Evolutionary conservation across 139 green algal species (phyloP).

Genomic region (Chlamydomonas sphaeroides): DNA sequence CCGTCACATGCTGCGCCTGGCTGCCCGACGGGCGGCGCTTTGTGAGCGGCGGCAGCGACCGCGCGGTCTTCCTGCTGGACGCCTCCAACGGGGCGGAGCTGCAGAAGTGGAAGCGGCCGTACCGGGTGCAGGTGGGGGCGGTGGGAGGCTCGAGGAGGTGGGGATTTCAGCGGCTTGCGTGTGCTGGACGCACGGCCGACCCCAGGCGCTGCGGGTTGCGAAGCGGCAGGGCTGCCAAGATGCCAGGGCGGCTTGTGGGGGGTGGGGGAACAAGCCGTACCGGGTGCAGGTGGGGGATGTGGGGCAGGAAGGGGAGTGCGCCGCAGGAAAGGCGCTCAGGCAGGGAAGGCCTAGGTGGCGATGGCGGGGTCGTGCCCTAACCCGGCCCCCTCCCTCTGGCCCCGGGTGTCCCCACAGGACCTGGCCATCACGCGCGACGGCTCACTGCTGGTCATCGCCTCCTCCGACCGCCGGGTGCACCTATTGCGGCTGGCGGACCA

Average conservation of each 20-base stretch:
- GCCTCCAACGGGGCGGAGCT: constrained; percentile 58
- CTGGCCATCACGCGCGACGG: constrained; percentile 76
- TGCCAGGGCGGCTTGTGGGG: no score
- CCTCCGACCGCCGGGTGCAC: constrained; percentile 71
- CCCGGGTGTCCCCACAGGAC: no score
- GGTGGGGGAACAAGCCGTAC: constrained; percentile 65
- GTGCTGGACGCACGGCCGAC: no score
- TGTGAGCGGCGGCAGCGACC: constrained; percentile 79
- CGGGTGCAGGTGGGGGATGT: constrained; percentile 55
- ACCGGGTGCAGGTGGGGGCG: constrained; percentile 59
- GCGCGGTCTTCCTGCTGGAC: constrained; percentile 68
- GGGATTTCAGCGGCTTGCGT: background rate
- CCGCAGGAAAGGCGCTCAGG: no score
- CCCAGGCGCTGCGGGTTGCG: no score
- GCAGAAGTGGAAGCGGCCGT: constrained; percentile 64
- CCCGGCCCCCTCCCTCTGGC: no score
- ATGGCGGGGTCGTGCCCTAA: no score
- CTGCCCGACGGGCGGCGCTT: constrained; percentile 81
- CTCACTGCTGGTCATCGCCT: constrained; percentile 66
- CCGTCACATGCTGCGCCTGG: constrained; percentile 81
- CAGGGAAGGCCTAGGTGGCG: no score
- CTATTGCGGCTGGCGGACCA: constrained; percentile 68
- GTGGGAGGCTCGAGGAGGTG: background rate
- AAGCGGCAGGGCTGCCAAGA: no score
- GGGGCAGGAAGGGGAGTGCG: no score